Percentiles rank a stretch among this genome's conserved stretches.
Evolutionary conservation across 1,139 yeast genomes (phyloP).

Genomic region (Candida mesenterica): DNA sequence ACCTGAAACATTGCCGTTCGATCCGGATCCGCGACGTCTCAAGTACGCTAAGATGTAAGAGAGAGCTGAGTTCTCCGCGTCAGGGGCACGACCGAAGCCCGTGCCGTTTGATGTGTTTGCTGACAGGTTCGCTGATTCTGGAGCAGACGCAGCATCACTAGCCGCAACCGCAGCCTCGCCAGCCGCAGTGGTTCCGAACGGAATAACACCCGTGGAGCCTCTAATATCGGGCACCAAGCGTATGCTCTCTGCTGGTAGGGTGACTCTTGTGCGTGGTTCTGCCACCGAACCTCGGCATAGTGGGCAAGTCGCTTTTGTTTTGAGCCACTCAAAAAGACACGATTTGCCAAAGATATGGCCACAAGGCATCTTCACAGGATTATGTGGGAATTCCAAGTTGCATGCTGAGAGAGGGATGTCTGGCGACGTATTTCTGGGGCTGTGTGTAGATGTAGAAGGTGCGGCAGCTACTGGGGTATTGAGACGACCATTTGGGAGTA

Average conservation of each 20-base stretch:
- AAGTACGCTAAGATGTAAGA: constrained; percentile 27
- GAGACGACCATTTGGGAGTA: too few species aligned
- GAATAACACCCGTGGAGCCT: not conserved
- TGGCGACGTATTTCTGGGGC: not conserved
- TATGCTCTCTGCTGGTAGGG: constrained; percentile 1
- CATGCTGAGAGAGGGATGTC: constrained; percentile 24
- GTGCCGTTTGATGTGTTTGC: too few species aligned
- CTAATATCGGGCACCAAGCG: constrained; percentile 3
- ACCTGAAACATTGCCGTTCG: constrained; percentile 4
- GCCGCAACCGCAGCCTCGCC: not conserved
- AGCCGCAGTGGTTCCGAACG: not conserved
- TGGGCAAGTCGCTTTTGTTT: constrained; percentile 70
- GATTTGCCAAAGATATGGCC: constrained; percentile 73
- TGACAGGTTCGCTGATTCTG: too few species aligned
- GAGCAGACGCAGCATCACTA: not conserved
- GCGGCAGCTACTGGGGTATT: too few species aligned
- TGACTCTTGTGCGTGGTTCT: constrained; percentile 7
- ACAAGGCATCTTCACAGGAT: constrained; percentile 76
- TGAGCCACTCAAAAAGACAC: constrained; percentile 77
- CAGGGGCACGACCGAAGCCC: not conserved
- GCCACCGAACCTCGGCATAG: constrained; percentile 65
- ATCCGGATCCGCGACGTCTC: constrained; percentile 14
- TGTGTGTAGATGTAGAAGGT: not conserved
- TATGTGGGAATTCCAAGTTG: constrained; percentile 47
- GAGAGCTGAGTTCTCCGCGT: constrained; percentile 18